Conservation (phyloP, 140 eudicot species). For the Anethum foeniculum region DNA sequence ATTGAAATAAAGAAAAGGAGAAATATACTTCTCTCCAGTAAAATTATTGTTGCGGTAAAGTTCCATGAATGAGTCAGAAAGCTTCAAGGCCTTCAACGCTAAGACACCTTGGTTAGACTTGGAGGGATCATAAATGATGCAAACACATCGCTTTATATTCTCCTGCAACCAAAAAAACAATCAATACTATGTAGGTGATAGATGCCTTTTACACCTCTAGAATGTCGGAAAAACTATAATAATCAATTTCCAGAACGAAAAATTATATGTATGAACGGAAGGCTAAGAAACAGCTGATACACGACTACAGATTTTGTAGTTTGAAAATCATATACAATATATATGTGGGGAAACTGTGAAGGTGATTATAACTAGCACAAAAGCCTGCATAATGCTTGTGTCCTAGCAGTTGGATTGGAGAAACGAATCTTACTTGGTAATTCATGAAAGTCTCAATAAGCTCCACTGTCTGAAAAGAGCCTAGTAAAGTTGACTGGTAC, state of each 20-base stretch:
- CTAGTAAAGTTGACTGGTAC: slow-evolving; percentile 89
- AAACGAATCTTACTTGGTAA: slow-evolving; percentile 58
- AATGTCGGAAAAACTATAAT: not conserved
- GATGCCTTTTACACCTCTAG: not conserved
- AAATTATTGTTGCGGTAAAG: slow-evolving; percentile 76
- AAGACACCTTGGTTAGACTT: slow-evolving; percentile 91
- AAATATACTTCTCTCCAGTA: slow-evolving; percentile 83
- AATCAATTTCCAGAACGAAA: not conserved
- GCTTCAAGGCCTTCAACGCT: slow-evolving; percentile 94
- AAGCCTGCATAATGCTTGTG: not conserved
- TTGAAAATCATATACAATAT: not conserved
- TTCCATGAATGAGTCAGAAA: slow-evolving; percentile 98
- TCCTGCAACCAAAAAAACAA: slow-evolving; percentile 46
- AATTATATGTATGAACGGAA: not conserved
- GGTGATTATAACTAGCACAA: not conserved
- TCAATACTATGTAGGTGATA: not conserved
- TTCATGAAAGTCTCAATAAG: slow-evolving; percentile 97
- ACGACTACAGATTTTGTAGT: not conserved
- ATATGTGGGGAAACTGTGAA: not conserved
- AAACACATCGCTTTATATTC: slow-evolving; percentile 92
- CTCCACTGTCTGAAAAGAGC: slow-evolving; percentile 87
- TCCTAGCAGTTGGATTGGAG: not conserved
- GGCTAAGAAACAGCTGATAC: not conserved
- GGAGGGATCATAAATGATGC: slow-evolving; percentile 96
- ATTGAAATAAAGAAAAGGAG: not conserved